Conservation (phyloP, 768 basidiomycete species). For the Suillus cothurnatus region DNA sequence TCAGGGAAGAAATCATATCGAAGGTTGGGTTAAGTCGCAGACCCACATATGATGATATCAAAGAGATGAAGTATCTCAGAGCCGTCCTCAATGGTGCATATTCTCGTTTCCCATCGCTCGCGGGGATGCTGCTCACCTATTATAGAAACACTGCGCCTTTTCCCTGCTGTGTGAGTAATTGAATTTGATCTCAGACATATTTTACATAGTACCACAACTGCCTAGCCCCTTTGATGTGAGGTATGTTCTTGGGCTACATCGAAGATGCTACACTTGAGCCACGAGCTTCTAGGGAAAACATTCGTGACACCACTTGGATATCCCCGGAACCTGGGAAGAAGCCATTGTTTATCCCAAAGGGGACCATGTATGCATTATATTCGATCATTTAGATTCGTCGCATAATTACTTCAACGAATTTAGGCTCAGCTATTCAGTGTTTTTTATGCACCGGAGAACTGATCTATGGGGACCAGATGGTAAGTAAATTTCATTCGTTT, state of each 20-base stretch:
- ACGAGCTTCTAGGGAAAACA: conserved; percentile 19
- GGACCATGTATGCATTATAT: conserved; percentile 20
- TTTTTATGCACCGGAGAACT: conserved; percentile 39
- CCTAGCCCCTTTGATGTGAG: conserved; percentile 37
- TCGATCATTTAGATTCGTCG: neutral
- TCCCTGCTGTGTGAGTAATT: conserved; percentile 32
- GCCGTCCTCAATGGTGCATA: conserved; percentile 46
- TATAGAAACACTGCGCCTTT: conserved; percentile 36
- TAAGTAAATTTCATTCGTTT: conserved; percentile 7
- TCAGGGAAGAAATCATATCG: conserved; percentile 46
- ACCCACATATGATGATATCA: conserved; percentile 45
- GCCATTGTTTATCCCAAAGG: conserved; percentile 33
- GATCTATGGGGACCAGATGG: conserved; percentile 42
- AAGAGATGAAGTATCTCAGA: conserved; percentile 44
- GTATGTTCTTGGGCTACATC: conserved; percentile 14
- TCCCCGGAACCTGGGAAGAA: conserved; percentile 23
- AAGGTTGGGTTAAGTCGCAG: conserved; percentile 36
- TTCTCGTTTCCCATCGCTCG: neutral
- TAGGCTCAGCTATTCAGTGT: conserved; percentile 30
- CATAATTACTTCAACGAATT: neutral
- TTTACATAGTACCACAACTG: neutral
- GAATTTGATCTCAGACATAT: neutral
- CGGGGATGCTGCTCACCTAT: neutral
- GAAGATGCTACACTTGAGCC: neutral
- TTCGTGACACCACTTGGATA: conserved; percentile 28